phyloP scores from a whole-genome alignment of 2,329 filamentous ascomycete species.

The Dothideomycetidae sp. region DNA sequence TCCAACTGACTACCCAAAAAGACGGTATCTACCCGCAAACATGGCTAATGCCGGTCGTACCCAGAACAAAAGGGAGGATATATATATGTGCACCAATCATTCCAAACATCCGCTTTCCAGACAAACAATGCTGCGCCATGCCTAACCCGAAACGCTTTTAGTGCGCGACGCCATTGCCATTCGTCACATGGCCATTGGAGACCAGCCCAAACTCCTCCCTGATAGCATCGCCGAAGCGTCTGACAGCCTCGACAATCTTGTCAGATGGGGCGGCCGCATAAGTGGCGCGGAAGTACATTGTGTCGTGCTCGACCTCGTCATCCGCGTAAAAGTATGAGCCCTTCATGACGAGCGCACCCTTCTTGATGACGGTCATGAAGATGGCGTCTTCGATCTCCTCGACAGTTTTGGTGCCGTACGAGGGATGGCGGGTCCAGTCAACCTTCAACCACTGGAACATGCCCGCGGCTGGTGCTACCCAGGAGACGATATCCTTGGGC shows the following conservation, averaged over 20 bases:
- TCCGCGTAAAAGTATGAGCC: conserved; percentile 89
- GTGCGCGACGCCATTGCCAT: conserved; percentile 9
- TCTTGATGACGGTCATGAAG: conserved; percentile 60
- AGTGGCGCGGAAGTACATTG: conserved; percentile 78
- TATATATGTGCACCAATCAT: no score
- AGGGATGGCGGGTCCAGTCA: conserved; percentile 52
- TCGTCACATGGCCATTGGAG: conserved; percentile 13
- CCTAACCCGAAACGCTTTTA: not conserved
- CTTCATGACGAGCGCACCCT: conserved; percentile 65
- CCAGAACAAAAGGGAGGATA: no score
- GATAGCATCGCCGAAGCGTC: conserved; percentile 60
- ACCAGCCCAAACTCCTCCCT: conserved; percentile 42
- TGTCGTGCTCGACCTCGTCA: conserved; percentile 40
- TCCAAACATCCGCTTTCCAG: no score
- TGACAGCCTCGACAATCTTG: conserved; percentile 36
- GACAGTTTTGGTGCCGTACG: conserved; percentile 36
- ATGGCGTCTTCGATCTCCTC: conserved; percentile 69
- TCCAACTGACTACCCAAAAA: no score
- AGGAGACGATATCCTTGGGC: conserved; percentile 59
- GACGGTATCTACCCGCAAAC: no score
- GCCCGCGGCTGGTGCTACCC: conserved; percentile 67
- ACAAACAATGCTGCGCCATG: no score
- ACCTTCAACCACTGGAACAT: conserved; percentile 87
- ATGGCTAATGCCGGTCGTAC: no score
- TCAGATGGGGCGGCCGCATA: conserved; percentile 60